phyloP scores from a whole-genome alignment of 2,329 filamentous ascomycete genomes.

The Nemania bipapillata region DNA sequence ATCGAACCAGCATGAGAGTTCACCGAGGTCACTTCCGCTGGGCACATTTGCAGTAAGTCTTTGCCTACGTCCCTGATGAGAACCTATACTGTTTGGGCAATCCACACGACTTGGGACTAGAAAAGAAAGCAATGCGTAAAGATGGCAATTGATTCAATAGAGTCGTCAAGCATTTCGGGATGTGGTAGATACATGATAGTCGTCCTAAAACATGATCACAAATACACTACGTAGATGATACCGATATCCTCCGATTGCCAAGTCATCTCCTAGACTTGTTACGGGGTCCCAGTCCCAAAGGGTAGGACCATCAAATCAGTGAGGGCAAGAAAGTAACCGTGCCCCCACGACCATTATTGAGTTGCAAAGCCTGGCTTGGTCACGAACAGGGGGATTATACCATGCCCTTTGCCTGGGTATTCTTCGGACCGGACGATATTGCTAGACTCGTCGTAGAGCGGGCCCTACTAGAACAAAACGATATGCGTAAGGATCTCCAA shows the following conservation, averaged over 20 bases:
- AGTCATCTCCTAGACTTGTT: slow-evolving; percentile 16
- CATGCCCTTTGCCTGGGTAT: slow-evolving; percentile 26
- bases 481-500: slow-evolving; percentile 15
- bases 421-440: slow-evolving; percentile 23
- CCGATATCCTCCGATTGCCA: slow-evolving; percentile 25
- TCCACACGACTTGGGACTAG: not conserved
- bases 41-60: not conserved
- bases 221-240: slow-evolving; percentile 26
- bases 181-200: slow-evolving; percentile 22
- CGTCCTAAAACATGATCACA: slow-evolving; percentile 25
- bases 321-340: slow-evolving; percentile 5
- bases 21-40: not conserved
- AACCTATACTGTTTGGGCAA: slow-evolving; percentile 8
- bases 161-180: slow-evolving; percentile 16
- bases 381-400: slow-evolving; percentile 16
- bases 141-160: not conserved
- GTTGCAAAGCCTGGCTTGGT: slow-evolving; percentile 7
- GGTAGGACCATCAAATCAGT: slow-evolving; percentile 4
- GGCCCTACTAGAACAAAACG: slow-evolving; percentile 12
- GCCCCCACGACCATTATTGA: slow-evolving; percentile 30
- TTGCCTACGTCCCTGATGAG: not conserved
- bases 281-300: slow-evolving; percentile 1
- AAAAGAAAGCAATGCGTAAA: not conserved
- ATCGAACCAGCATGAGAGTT: not conserved
- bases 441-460: slow-evolving; percentile 22